Evolutionary conservation across 768 basidiomycete genomes (phyloP).

Genomic region (Macrolepiota fuliginosa): DNA sequence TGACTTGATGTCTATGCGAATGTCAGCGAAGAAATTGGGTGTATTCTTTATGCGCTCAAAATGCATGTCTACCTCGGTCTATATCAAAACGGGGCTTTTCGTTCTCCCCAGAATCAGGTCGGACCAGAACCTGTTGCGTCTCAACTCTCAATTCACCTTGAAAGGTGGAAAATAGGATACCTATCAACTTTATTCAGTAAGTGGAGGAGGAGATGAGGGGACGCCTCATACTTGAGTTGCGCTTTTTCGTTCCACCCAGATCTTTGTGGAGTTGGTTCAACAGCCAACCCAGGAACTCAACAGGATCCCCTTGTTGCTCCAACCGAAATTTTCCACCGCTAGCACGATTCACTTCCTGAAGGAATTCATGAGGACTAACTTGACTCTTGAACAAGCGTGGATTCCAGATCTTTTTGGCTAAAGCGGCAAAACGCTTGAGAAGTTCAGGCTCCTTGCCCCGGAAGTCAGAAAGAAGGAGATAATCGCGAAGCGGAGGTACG

Average conservation of each 20-base stretch:
- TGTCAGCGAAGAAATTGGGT: slow-evolving; percentile 9
- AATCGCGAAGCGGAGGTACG: slow-evolving; percentile 85
- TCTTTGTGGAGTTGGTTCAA: slow-evolving; percentile 92
- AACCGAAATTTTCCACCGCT: slow-evolving; percentile 90
- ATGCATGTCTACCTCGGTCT: slow-evolving; percentile 67
- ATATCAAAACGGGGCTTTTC: slow-evolving; percentile 92
- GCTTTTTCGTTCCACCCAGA: slow-evolving; percentile 91
- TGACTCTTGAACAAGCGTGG: slow-evolving; percentile 95
- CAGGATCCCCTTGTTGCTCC: slow-evolving; percentile 93
- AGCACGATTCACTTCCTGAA: slow-evolving; percentile 92
- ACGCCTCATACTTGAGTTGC: slow-evolving; percentile 72
- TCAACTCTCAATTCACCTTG: slow-evolving; percentile 93
- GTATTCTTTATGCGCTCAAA: slow-evolving; percentile 11
- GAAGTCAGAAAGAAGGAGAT: slow-evolving; percentile 75
- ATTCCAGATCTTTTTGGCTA: slow-evolving; percentile 96
- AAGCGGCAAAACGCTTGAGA: slow-evolving; percentile 78
- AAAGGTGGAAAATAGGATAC: slow-evolving; percentile 90
- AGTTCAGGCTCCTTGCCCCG: slow-evolving; percentile 81
- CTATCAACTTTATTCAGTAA: slow-evolving; percentile 35
- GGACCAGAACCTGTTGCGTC: slow-evolving; percentile 89
- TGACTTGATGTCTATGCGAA: slow-evolving; percentile 76
- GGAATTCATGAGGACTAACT: slow-evolving; percentile 97
- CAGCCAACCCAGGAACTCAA: slow-evolving; percentile 95
- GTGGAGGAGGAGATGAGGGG: slow-evolving; percentile 14
- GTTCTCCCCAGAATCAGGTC: slow-evolving; percentile 69